Evolutionary conservation across 257 asterid species (phyloP).

Genomic region (Nyctanthes arbortristis): DNA sequence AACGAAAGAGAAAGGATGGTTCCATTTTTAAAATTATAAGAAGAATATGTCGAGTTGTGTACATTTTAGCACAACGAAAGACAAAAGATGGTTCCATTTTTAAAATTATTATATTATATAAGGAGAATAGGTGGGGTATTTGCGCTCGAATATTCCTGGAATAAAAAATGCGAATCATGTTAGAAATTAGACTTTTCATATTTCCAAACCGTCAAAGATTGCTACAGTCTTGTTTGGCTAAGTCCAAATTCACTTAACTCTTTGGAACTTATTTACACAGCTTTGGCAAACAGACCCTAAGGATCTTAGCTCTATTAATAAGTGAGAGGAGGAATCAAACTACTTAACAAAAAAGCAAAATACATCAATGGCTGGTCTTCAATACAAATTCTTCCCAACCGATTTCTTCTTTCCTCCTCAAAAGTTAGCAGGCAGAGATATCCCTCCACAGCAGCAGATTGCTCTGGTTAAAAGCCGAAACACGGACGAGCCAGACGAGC

Average conservation of each 20-base stretch:
- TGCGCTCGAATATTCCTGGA: not conserved
- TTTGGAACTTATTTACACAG: too few relatives aligned
- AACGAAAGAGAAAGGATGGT: too few relatives aligned
- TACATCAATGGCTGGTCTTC: constrained; percentile 24
- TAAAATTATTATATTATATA: too few relatives aligned
- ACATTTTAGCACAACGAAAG: too few relatives aligned
- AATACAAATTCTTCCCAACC: constrained; percentile 25
- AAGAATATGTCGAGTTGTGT: too few relatives aligned
- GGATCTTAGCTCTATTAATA: not conserved
- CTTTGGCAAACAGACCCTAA: not conserved
- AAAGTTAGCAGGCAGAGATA: not conserved
- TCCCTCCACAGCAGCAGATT: constrained; percentile 6
- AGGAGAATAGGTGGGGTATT: not conserved
- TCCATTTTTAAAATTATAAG: too few relatives aligned
- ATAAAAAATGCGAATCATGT: not conserved
- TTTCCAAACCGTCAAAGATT: not conserved
- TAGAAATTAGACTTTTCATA: not conserved
- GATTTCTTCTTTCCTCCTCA: constrained; percentile 17
- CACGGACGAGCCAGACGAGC: constrained; percentile 11
- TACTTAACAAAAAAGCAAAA: not conserved
- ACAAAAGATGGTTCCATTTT: too few relatives aligned
- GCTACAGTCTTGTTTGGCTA: not conserved
- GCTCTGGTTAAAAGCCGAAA: not conserved
- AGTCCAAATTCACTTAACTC: too few relatives aligned
- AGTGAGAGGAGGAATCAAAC: not conserved